These are phyloP conservation scores for Rhizopus sp. DNA, from an alignment of 371 early-diverging fungal species.

Conservation along the genomic window DNA sequence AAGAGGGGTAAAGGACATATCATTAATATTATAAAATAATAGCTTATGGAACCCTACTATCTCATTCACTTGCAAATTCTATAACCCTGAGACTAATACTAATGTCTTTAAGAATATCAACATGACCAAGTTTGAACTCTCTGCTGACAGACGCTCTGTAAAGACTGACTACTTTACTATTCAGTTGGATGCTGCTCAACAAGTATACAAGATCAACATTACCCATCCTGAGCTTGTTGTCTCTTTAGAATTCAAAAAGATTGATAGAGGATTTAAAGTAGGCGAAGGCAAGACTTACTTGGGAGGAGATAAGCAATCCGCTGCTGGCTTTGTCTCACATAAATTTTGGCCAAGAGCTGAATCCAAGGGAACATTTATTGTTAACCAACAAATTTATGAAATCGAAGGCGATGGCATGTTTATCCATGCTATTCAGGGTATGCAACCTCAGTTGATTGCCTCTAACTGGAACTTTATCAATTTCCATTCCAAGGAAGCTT, in stretches of 20 bases:
- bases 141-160: slow-evolving; percentile 72
- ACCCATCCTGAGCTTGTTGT: slow-evolving; percentile 66
- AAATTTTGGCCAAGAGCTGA: slow-evolving; percentile 83
- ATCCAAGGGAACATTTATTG: slow-evolving; percentile 72
- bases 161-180: slow-evolving; percentile 71
- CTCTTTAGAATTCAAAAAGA: slow-evolving; percentile 65
- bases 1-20: background rate
- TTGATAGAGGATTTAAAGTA: slow-evolving; percentile 77
- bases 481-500: slow-evolving; percentile 62
- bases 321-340: slow-evolving; percentile 68
- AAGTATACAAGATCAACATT: slow-evolving; percentile 56
- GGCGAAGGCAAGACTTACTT: slow-evolving; percentile 80
- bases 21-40: slow-evolving; percentile 8
- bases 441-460: slow-evolving; percentile 86
- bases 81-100: slow-evolving; percentile 62
- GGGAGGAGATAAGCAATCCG: slow-evolving; percentile 48
- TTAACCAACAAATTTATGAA: slow-evolving; percentile 66
- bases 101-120: slow-evolving; percentile 75
- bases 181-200: slow-evolving; percentile 53
- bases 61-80: slow-evolving; percentile 79
- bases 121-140: slow-evolving; percentile 65
- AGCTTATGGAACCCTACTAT: slow-evolving; percentile 64
- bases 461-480: slow-evolving; percentile 83
- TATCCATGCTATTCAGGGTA: slow-evolving; percentile 82
- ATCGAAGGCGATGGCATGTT: slow-evolving; percentile 76